A percentile compares a stretch with the other conserved stretches of the same genome.
Evolutionary conservation across 2,329 filamentous ascomycete genomes (phyloP).

Genomic region (Calonectria honghensis): DNA sequence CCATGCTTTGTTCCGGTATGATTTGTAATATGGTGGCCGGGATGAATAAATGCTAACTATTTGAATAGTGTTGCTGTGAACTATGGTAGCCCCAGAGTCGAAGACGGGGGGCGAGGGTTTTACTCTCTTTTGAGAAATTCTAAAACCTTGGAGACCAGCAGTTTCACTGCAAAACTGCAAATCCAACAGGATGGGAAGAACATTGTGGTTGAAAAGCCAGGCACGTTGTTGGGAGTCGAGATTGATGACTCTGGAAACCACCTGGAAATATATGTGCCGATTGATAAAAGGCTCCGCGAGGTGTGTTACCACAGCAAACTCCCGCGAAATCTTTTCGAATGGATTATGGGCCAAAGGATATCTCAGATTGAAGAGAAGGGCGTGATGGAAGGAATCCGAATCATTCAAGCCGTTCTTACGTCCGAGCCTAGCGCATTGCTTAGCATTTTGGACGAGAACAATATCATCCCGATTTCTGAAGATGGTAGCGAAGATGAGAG

Average conservation of each 20-base stretch:
- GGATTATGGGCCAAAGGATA: constrained; percentile 58
- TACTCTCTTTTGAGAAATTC: constrained; percentile 43
- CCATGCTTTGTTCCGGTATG: constrained; percentile 58
- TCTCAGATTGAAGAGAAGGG: neutral
- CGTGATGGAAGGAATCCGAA: neutral
- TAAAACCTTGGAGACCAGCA: constrained; percentile 56
- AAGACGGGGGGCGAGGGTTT: constrained; percentile 29
- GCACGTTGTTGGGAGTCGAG: constrained; percentile 46
- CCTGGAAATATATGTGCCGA: constrained; percentile 59
- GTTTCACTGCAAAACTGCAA: constrained; percentile 54
- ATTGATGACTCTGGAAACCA: constrained; percentile 52
- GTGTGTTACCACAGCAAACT: constrained; percentile 56
- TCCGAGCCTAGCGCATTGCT: neutral
- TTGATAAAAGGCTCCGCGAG: constrained; percentile 51
- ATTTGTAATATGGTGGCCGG: fast-evolving
- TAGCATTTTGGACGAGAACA: neutral
- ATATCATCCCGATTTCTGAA: neutral
- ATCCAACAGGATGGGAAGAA: constrained; percentile 54
- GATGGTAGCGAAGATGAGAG: neutral
- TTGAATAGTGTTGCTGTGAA: constrained; percentile 47
- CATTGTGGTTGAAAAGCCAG: constrained; percentile 43
- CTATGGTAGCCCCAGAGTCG: constrained; percentile 47
- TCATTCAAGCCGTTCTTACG: neutral
- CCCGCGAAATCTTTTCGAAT: constrained; percentile 54
- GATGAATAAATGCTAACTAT: neutral